phyloP scores from a whole-genome alignment of 176 grass and related monocot genomes.

The Alopecurus myosuroides region DNA sequence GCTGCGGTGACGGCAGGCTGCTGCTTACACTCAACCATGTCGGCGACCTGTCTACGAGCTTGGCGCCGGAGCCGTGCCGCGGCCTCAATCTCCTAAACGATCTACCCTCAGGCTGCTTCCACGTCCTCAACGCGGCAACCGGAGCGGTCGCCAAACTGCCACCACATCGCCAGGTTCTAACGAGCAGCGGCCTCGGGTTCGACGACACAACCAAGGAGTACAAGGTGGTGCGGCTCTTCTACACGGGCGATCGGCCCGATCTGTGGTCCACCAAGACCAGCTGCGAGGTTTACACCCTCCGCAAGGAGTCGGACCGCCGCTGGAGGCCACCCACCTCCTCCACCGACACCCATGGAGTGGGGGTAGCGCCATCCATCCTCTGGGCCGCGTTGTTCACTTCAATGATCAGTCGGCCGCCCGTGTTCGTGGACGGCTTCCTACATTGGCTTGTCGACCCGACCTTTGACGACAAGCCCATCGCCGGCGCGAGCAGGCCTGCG shows the following conservation, averaged over 20 bases:
- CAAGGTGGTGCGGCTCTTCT: not conserved
- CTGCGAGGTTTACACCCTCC: not conserved
- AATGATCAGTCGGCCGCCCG: fast-evolving
- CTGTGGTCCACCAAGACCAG: not conserved
- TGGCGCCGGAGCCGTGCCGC: not conserved
- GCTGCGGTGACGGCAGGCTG: not conserved
- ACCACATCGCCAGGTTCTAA: not conserved
- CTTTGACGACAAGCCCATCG: not conserved
- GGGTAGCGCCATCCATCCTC: not conserved
- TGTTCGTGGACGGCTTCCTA: not conserved
- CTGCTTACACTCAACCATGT: not conserved
- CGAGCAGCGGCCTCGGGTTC: not conserved
- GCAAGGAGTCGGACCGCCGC: not conserved
- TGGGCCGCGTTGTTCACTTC: not conserved
- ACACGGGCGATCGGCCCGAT: fast-evolving
- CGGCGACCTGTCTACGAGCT: no score
- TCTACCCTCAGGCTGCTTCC: not conserved
- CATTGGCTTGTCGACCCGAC: not conserved
- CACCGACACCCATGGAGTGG: no score
- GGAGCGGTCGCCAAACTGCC: not conserved
- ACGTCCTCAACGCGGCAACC: not conserved
- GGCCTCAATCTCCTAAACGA: not conserved
- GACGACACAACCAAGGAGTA: not conserved
- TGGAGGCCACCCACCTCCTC: not conserved
- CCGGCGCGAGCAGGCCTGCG: not conserved